Conservation (phyloP, 495 filamentous ascomycete species). For the Hamigera avellanea region DNA sequence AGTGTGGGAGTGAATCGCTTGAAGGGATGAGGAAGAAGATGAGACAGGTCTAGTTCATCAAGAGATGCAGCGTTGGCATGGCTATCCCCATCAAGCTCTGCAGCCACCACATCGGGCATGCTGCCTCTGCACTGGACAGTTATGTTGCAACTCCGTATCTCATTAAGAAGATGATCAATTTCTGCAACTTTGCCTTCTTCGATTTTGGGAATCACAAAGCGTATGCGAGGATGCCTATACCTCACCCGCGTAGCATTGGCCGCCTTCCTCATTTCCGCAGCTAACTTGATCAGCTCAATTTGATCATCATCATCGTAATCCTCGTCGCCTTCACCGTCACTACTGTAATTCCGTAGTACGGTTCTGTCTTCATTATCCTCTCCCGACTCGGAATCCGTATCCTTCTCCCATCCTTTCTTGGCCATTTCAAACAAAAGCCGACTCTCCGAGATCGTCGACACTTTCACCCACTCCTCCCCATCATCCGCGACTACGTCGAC, state of each 20-base stretch:
- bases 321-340: constrained; percentile 14
- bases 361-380: constrained; percentile 15
- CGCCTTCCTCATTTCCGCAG: constrained; percentile 40
- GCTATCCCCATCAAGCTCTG: background rate
- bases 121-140: constrained; percentile 33
- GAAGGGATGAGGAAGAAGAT: constrained; percentile 43
- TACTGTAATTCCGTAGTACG: constrained; percentile 20
- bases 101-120: constrained; percentile 6
- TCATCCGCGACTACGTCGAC: constrained; percentile 42
- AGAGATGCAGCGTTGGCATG: constrained; percentile 11
- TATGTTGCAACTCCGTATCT: constrained; percentile 45
- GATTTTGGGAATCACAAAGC: constrained; percentile 50
- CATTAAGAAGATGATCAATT: constrained; percentile 44
- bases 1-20: constrained; percentile 43
- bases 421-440: constrained; percentile 51
- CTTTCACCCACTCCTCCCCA: constrained; percentile 49
- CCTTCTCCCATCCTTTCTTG: constrained; percentile 49
- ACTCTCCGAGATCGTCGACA: constrained; percentile 45
- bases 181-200: constrained; percentile 34
- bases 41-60: constrained; percentile 18
- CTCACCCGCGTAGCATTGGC: constrained; percentile 40
- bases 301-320: constrained; percentile 35
- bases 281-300: constrained; percentile 45
- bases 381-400: constrained; percentile 22
- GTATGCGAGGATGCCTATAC: constrained; percentile 46